A percentile compares a stretch with the other conserved stretches of the same genome.
phyloP scores from a whole-genome alignment of 1,284 basidiomycete genomes.

The Sparassis latifolia region DNA sequence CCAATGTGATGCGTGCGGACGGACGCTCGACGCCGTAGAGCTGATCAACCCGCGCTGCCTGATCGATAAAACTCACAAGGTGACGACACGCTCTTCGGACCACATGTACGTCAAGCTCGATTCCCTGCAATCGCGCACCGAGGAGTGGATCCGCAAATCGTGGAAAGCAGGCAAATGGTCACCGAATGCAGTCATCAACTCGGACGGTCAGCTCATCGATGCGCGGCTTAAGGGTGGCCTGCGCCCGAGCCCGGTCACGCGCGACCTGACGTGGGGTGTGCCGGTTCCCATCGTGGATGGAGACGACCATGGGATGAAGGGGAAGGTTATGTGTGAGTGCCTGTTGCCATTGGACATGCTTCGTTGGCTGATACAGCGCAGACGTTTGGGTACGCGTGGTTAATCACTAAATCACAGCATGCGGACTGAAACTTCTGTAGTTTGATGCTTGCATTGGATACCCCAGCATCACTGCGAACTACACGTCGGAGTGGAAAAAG shows the following conservation, averaged over 20 bases:
- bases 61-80: slow-evolving; percentile 74
- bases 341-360: neutral
- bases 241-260: slow-evolving; percentile 85
- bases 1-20: slow-evolving; percentile 94
- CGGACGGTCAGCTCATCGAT: slow-evolving; percentile 86
- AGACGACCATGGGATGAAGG: slow-evolving; percentile 79
- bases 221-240: slow-evolving; percentile 86
- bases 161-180: slow-evolving; percentile 88
- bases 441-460: slow-evolving; percentile 99
- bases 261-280: slow-evolving; percentile 97
- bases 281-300: slow-evolving; percentile 76
- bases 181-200: slow-evolving; percentile 84
- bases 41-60: slow-evolving; percentile 95
- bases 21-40: slow-evolving; percentile 91
- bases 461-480: slow-evolving; percentile 94
- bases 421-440: slow-evolving; percentile 33
- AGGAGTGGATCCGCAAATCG: slow-evolving; percentile 84
- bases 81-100: slow-evolving; percentile 75
- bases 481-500: slow-evolving; percentile 90
- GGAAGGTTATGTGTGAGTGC: slow-evolving; percentile 91
- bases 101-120: slow-evolving; percentile 95
- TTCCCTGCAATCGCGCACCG: slow-evolving; percentile 75
- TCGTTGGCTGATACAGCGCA: slow-evolving; percentile 22
- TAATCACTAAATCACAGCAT: neutral
- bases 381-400: slow-evolving; percentile 75